Evolutionary conservation across 1,284 basidiomycete species (phyloP), one percentile per base, ranked within the genome.

Genomic region (Fomitopsis betulina): DNA sequence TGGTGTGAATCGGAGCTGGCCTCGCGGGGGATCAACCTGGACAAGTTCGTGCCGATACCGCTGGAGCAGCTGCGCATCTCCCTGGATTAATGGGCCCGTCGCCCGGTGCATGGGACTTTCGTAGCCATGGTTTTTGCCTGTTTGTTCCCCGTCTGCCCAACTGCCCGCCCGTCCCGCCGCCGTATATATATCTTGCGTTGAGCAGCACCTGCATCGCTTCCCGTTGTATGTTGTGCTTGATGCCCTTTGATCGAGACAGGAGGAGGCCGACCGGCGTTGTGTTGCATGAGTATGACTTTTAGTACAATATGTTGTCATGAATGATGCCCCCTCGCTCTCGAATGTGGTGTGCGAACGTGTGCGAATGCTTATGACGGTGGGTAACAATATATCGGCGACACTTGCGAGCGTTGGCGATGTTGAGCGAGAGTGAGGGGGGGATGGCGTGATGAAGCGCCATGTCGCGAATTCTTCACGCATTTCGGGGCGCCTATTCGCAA

Each of bases 31-130:
- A 94, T 99, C 76, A 86, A 91, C 73, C 76, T 99, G 71, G 88
- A 97, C 73, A 86, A 85, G 68, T 98, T 98, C 80, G 88, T 88
- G 73, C 93, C 93, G 74, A 95, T 96, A 89, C 94, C 93, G 73
- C 78, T 93, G 76, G 93, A 96, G 73, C 86, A 95, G 76, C 77
- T 96, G 79, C 88, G 87, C 79, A 93, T 96, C 77, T 85, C 87
- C 73, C 82, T 96, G 77, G 93, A 96, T 76, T 93, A 79, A 86
- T 69, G 72, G 65, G 58, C 32, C 49, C 35, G 57, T 32, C 39
- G 64, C 59, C 62, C 51, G 58, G 61, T 50, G 56, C 58, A 54
- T 58, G 61, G 62, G 64, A 63, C 63, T 51, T 32, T 33, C 23
- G 23, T 45, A 30, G 45, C 30, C 45, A 47, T 30, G 45, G 45